Conservation (phyloP, 129 eudicot species). For the Kitagawia praeruptora region DNA sequence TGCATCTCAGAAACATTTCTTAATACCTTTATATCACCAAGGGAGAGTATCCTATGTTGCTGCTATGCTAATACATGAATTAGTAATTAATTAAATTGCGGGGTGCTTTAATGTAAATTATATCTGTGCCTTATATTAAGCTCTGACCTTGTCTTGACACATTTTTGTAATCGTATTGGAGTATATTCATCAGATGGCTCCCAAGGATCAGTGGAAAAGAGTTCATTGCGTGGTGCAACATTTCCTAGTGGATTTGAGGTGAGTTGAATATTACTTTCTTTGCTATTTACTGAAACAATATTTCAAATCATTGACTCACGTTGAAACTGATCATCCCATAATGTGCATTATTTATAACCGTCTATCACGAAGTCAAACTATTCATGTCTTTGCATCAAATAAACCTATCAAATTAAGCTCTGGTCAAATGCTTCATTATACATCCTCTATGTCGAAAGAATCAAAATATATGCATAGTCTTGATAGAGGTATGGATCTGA, state of each 20-base stretch:
- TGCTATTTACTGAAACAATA: neutral
- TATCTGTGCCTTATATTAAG: neutral
- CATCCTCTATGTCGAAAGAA: neutral
- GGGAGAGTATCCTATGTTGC: neutral
- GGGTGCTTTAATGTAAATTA: neutral
- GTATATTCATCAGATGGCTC: slow-evolving; percentile 25
- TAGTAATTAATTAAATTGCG: neutral
- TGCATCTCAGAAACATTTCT: neutral
- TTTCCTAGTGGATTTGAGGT: slow-evolving; percentile 87
- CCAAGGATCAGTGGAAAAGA: slow-evolving; percentile 45
- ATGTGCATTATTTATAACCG: neutral
- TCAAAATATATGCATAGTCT: neutral
- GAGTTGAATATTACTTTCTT: neutral
- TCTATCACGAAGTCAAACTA: neutral
- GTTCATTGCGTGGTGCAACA: slow-evolving; percentile 26
- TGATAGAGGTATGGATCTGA: neutral
- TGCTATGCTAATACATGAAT: neutral
- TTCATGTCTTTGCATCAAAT: neutral
- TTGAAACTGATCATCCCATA: neutral
- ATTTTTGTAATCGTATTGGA: slow-evolving; percentile 17
- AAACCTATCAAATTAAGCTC: neutral
- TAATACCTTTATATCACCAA: neutral
- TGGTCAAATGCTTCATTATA: neutral
- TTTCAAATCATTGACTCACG: neutral
- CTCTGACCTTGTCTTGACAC: neutral